A percentile compares a stretch with the other conserved stretches of the same genome.
Evolutionary conservation across 208 protist genomes (phyloP).

Genomic region (Leishmania tarentolae): DNA sequence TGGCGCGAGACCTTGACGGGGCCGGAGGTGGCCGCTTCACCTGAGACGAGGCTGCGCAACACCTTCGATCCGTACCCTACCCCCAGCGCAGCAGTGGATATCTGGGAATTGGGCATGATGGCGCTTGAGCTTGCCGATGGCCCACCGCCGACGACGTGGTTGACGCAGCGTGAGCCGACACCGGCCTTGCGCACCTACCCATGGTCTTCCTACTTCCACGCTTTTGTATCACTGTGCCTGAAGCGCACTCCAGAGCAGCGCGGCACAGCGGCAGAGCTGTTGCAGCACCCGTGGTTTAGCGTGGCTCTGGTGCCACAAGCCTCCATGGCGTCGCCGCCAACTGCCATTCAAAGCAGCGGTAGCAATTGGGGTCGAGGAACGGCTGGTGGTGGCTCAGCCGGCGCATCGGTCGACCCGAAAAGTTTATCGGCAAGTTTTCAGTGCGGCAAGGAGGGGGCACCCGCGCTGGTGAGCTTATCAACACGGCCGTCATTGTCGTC

Average conservation of each 20-base stretch:
- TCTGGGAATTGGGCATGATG: constrained; percentile 82
- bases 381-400: neutral
- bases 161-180: constrained; percentile 42
- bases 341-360: neutral
- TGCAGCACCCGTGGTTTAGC: constrained; percentile 82
- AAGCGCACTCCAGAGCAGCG: constrained; percentile 43
- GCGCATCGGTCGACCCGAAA: neutral
- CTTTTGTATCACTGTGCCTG: constrained; percentile 72
- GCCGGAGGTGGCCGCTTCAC: constrained; percentile 4
- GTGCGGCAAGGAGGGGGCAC: neutral
- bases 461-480: neutral
- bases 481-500: neutral
- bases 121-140: constrained; percentile 71
- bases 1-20: constrained; percentile 17
- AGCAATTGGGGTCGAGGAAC: neutral
- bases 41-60: constrained; percentile 28
- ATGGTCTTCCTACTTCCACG: constrained; percentile 56
- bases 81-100: constrained; percentile 41
- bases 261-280: constrained; percentile 54
- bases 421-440: neutral
- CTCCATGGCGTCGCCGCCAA: constrained; percentile 3
- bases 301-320: constrained; percentile 41
- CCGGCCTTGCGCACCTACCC: constrained; percentile 37
- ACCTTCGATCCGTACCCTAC: constrained; percentile 28
- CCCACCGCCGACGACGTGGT: constrained; percentile 38